These are phyloP conservation scores for Amoebophrya sp. DNA, from an alignment of 169 alveolate species.

Conservation along the genomic window DNA sequence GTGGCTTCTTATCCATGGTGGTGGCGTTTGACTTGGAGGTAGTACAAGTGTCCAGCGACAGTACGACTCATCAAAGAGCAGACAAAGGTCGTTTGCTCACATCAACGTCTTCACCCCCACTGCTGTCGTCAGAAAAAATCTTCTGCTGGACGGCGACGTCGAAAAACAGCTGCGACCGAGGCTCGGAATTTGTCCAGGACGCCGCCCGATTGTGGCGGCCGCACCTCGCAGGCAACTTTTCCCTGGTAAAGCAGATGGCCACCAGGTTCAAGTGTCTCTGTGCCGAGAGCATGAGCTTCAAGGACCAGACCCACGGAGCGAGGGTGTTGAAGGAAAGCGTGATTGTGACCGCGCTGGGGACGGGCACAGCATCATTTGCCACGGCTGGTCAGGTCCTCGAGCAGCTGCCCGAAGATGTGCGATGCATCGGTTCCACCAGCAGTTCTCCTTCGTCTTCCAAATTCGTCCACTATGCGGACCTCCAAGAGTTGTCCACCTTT, in stretches of 20 bases:
- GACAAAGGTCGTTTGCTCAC: too few species aligned
- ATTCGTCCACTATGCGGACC: neutral
- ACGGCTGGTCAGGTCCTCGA: neutral
- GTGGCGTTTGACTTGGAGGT: too few species aligned
- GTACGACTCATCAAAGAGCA: too few species aligned
- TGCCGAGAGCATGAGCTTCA: neutral
- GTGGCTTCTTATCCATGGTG: constrained; percentile 7
- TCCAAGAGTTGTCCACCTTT: neutral
- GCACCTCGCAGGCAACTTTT: neutral
- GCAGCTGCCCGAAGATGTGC: neutral
- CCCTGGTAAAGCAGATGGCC: neutral
- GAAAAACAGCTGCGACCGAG: neutral
- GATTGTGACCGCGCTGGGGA: neutral
- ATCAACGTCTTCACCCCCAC: too few species aligned
- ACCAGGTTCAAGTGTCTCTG: neutral
- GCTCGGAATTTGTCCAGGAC: neutral
- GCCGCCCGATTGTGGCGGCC: neutral
- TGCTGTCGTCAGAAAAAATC: too few species aligned
- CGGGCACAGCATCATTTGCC: neutral
- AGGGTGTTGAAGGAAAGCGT: neutral
- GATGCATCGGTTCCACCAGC: too few species aligned
- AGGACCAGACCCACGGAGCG: constrained; percentile 13
- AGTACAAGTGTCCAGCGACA: neutral
- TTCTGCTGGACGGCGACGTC: neutral
- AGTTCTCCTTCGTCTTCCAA: too few species aligned